Evolutionary conservation across 257 asterid genomes (phyloP).

Genomic region (Coffea eugenioides): DNA sequence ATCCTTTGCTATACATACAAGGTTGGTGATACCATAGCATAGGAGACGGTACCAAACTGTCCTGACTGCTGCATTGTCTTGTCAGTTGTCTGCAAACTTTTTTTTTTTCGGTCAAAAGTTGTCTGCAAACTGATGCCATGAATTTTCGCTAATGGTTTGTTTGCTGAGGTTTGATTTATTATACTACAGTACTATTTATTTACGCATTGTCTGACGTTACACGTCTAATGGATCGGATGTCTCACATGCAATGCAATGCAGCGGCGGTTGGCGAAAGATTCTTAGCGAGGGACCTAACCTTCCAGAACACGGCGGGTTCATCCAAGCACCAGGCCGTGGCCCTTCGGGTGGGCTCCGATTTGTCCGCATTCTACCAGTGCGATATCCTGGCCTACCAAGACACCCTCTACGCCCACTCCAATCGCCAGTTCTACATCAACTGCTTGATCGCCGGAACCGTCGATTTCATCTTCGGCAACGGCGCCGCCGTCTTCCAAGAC

Average conservation of each 20-base stretch:
- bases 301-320: slow-evolving; percentile 39
- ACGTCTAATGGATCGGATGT: no score
- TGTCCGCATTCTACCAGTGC: slow-evolving; percentile 35
- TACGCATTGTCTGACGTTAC: no score
- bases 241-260: neutral
- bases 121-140: no score
- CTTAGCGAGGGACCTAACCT: slow-evolving; percentile 32
- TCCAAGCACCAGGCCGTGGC: slow-evolving; percentile 48
- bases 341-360: slow-evolving; percentile 33
- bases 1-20: no score
- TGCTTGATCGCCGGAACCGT: slow-evolving; percentile 36
- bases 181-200: no score
- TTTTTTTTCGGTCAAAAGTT: no score
- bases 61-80: no score
- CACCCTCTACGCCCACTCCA: slow-evolving; percentile 34
- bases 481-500: slow-evolving; percentile 31
- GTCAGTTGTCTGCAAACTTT: no score
- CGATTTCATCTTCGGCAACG: slow-evolving; percentile 40
- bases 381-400: slow-evolving; percentile 36
- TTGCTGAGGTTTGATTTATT: no score
- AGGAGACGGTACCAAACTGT: no score
- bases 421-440: slow-evolving; percentile 32
- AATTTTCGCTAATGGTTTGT: no score
- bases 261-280: slow-evolving; percentile 34
- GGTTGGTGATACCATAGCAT: no score